Evolutionary conservation across 2,329 filamentous ascomycete genomes (phyloP), one percentile per base, ranked within the genome.

Genomic region (Tolypocladium cylindrosporum): DNA sequence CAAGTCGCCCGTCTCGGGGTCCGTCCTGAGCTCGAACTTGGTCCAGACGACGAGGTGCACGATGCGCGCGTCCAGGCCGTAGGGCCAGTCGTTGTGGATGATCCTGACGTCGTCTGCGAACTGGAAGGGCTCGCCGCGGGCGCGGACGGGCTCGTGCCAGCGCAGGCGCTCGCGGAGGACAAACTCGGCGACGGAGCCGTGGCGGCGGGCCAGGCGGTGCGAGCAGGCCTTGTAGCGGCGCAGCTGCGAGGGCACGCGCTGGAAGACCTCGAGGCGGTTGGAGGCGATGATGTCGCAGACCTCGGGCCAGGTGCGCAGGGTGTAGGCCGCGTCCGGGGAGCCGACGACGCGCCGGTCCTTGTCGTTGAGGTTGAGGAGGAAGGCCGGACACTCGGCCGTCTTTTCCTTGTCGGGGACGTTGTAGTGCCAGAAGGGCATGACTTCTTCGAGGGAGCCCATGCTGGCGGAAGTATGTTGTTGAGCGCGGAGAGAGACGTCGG

Each of bases 1-100:
- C 68, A 95, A 73, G 62, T 91, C 85, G 16, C 83, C 87, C 0
- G 84, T 82, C 75, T 58, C 67, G 4, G 74, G 71, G 65, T 94
- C 86, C 58, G 91, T 88, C 56, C 85, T 79, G 31, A 97, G 77
- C 54, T 82, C 79, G 67, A 96, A 96, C 72, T 96, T 96, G 54
- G 89, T 94, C 93, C 93, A 97, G 14, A 96, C 85, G 6, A 96
- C 90, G 3, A 97, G 77, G 69, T 97, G 93, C 19, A 90, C 82
- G 62, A 96, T 92, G 55, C 82, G 79, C 53, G 77, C 68, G 65
- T 94, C 90, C 56, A 97, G 79, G 0, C 90, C 91, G 67, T 97
- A 97, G 0, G 93, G 93, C 90, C 91, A 97, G 78, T 97, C 92
- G 68, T 97, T 97, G 73, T 82, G 84, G 45, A 96, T 72, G 54